Evolutionary conservation across 1,284 basidiomycete genomes (phyloP).

Genomic region (Sutorius eximius): DNA sequence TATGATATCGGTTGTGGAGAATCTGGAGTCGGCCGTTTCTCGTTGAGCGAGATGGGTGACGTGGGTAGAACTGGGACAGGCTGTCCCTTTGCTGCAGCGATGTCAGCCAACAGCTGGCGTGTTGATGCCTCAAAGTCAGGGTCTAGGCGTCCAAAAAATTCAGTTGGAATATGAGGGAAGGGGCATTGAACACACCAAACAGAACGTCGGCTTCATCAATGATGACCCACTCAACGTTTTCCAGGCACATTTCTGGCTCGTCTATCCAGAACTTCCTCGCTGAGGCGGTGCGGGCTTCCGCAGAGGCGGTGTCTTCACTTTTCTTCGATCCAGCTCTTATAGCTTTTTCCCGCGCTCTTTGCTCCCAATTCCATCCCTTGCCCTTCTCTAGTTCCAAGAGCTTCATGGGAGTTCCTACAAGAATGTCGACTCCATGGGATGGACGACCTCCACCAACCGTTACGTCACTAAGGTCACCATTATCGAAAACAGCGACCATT

Average conservation of each 20-base stretch:
- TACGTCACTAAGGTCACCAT: slow-evolving; percentile 15
- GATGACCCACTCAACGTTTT: slow-evolving; percentile 79
- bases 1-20: slow-evolving; percentile 42
- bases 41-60: slow-evolving; percentile 19
- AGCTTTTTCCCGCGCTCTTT: slow-evolving; percentile 33
- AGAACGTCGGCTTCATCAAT: slow-evolving; percentile 89
- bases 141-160: slow-evolving; percentile 39
- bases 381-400: slow-evolving; percentile 71
- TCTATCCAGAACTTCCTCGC: slow-evolving; percentile 37
- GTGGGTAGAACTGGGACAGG: slow-evolving; percentile 38
- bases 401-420: slow-evolving; percentile 78
- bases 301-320: slow-evolving; percentile 23
- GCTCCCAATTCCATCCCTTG: slow-evolving; percentile 60
- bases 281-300: slow-evolving; percentile 31
- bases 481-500: slow-evolving; percentile 21
- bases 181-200: slow-evolving; percentile 56
- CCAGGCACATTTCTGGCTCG: slow-evolving; percentile 56
- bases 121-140: slow-evolving; percentile 78
- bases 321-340: slow-evolving; percentile 20
- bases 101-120: slow-evolving; percentile 63
- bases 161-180: neutral
- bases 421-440: slow-evolving; percentile 58
- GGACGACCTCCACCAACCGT: slow-evolving; percentile 14
- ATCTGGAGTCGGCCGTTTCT: slow-evolving; percentile 17
- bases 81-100: slow-evolving; percentile 60